Conservation (phyloP, 2,329 filamentous ascomycete genomes). For the Tolypocladium sp. region DNA sequence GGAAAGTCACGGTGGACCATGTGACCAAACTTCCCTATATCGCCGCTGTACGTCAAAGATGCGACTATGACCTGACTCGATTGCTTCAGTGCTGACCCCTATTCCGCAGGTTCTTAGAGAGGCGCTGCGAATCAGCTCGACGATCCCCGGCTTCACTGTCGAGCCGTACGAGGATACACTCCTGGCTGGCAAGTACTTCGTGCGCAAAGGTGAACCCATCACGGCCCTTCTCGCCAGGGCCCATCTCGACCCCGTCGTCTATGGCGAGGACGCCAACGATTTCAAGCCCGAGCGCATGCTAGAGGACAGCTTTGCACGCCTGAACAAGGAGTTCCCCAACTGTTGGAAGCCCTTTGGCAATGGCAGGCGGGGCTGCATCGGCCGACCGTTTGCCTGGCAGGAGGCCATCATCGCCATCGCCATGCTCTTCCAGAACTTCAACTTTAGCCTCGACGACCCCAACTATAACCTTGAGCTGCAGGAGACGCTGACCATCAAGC, state of each 20-base stretch:
- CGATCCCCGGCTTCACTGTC: slow-evolving; percentile 49
- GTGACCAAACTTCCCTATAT: slow-evolving; percentile 58
- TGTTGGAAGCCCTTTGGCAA: slow-evolving; percentile 70
- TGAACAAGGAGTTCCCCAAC: slow-evolving; percentile 51
- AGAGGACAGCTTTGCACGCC: slow-evolving; percentile 53
- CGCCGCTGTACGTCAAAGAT: slow-evolving; percentile 33
- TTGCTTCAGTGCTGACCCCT: slow-evolving; percentile 1
- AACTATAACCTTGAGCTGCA: slow-evolving; percentile 47
- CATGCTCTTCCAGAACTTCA: slow-evolving; percentile 62
- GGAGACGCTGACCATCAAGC: slow-evolving; percentile 53
- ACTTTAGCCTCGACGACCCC: slow-evolving; percentile 54
- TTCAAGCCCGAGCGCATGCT: slow-evolving; percentile 67
- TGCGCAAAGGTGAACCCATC: slow-evolving; percentile 43
- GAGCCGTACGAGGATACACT: slow-evolving; percentile 43
- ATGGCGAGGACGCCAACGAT: slow-evolving; percentile 52
- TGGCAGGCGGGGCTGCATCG: slow-evolving; percentile 62
- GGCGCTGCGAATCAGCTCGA: slow-evolving; percentile 52
- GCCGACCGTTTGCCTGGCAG: slow-evolving; percentile 66
- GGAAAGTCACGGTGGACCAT: slow-evolving; percentile 49
- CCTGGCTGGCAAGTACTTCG: slow-evolving; percentile 50
- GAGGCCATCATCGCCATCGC: slow-evolving; percentile 55
- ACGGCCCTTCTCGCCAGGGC: slow-evolving; percentile 39
- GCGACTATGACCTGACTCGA: not conserved
- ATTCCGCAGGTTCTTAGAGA: slow-evolving; percentile 46
- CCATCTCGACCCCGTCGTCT: slow-evolving; percentile 56